phyloP scores from a whole-genome alignment of 768 basidiomycete genomes.

The Xerocomellus dryophilus region DNA sequence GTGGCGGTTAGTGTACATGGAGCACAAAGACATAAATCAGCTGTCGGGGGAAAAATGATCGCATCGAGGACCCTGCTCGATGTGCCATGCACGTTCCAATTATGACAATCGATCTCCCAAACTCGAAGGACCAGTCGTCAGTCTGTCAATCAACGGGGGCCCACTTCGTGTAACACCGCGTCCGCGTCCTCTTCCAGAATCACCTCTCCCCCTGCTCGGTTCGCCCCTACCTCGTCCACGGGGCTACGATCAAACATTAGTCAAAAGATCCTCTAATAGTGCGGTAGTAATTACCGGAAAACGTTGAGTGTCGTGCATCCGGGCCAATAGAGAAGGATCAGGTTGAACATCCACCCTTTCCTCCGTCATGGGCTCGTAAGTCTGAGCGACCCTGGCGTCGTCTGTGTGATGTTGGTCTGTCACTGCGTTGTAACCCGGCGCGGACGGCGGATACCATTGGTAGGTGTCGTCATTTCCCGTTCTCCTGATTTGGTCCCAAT shows the following conservation, averaged over 20 bases:
- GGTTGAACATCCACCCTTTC: constrained; percentile 13
- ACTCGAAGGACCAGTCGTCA: constrained; percentile 11
- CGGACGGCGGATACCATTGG: constrained; percentile 7
- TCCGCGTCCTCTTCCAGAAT: constrained; percentile 22
- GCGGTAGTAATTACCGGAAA: constrained; percentile 18
- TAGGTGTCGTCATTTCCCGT: constrained; percentile 14
- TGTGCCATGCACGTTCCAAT: background rate
- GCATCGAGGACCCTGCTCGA: background rate
- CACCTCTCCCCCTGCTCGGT: constrained; percentile 17
- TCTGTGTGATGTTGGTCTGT: constrained; percentile 6
- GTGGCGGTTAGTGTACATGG: background rate
- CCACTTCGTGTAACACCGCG: constrained; percentile 21
- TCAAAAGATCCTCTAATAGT: background rate
- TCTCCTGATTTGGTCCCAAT: constrained; percentile 12
- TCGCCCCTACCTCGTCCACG: constrained; percentile 26
- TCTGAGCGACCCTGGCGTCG: constrained; percentile 4
- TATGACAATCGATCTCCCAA: constrained; percentile 22
- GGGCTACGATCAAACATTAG: constrained; percentile 8
- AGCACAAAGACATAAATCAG: background rate
- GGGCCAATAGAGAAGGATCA: constrained; percentile 23
- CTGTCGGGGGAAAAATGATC: background rate
- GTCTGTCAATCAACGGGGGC: constrained; percentile 14
- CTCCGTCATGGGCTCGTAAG: constrained; percentile 12
- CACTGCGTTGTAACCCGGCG: background rate
- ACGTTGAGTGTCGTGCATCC: constrained; percentile 22